Evolutionary conservation across 768 basidiomycete species (phyloP).

Genomic region (Xanthoconium purpureum): DNA sequence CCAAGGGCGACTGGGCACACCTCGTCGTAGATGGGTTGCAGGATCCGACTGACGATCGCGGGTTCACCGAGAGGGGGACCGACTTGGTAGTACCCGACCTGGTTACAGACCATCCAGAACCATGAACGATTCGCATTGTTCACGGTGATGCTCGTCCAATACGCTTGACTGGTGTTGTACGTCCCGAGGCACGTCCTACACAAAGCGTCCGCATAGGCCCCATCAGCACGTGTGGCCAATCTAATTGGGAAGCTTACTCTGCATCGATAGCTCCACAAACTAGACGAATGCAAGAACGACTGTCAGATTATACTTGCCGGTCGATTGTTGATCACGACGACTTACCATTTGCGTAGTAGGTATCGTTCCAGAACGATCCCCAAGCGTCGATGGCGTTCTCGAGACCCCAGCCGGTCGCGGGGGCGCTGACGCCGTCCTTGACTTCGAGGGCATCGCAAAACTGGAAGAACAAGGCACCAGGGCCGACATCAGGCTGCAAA

Average conservation of each 20-base stretch:
- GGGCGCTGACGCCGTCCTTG: slow-evolving; percentile 41
- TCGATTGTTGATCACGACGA: slow-evolving; percentile 1
- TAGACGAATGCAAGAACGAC: slow-evolving; percentile 20
- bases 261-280: slow-evolving; percentile 45
- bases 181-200: slow-evolving; percentile 39
- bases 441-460: slow-evolving; percentile 42
- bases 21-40: slow-evolving; percentile 30
- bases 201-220: slow-evolving; percentile 24
- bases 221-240: slow-evolving; percentile 22
- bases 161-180: slow-evolving; percentile 36
- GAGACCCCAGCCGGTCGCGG: slow-evolving; percentile 55
- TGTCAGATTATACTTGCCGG: not conserved
- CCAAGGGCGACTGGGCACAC: slow-evolving; percentile 4
- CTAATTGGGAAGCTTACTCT: not conserved
- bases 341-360: slow-evolving; percentile 48
- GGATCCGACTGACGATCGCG: slow-evolving; percentile 32
- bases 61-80: slow-evolving; percentile 38
- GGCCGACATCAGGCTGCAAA: slow-evolving; percentile 50
- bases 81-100: slow-evolving; percentile 53
- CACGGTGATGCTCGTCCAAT: slow-evolving; percentile 54
- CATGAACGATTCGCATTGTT: slow-evolving; percentile 61
- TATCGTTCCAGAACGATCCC: slow-evolving; percentile 54
- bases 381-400: slow-evolving; percentile 58
- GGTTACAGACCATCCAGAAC: slow-evolving; percentile 73
- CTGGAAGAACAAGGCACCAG: slow-evolving; percentile 34